phyloP scores from a whole-genome alignment of 371 early-diverging fungal species.

The Mortierella sp. region DNA sequence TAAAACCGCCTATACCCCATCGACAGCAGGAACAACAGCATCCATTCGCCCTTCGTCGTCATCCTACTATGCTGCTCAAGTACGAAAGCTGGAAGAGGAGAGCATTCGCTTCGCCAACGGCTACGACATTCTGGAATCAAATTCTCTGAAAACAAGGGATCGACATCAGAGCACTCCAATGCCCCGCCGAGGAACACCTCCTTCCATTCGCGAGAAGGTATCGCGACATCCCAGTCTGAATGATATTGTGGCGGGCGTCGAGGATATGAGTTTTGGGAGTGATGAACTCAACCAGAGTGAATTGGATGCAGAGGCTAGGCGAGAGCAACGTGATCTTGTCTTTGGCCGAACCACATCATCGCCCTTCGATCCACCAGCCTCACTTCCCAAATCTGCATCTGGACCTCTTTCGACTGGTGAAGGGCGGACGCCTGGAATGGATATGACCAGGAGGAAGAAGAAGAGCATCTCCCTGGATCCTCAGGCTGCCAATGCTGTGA shows the following conservation, averaged over 20 bases:
- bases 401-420: constrained; percentile 25
- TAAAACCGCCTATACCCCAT: constrained; percentile 45
- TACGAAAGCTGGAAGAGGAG: constrained; percentile 51
- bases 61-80: constrained; percentile 48
- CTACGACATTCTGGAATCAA: constrained; percentile 31
- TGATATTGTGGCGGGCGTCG: constrained; percentile 23
- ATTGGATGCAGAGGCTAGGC: constrained; percentile 23
- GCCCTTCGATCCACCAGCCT: constrained; percentile 22
- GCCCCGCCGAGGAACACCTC: constrained; percentile 12
- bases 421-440: constrained; percentile 18
- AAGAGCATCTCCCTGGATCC: constrained; percentile 57
- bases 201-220: constrained; percentile 15
- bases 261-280: constrained; percentile 25
- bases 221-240: constrained; percentile 27
- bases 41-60: constrained; percentile 49
- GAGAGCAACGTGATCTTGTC: constrained; percentile 36
- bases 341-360: constrained; percentile 26
- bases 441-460: constrained; percentile 38
- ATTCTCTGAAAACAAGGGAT: constrained; percentile 21
- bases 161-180: constrained; percentile 48
- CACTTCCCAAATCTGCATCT: constrained; percentile 34
- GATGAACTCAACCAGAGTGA: constrained; percentile 8
- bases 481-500: constrained; percentile 45
- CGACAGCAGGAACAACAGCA: constrained; percentile 28
- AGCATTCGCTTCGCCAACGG: constrained; percentile 49